Conservation (phyloP, 345 rosid species). For the Hypericum perforatum region DNA sequence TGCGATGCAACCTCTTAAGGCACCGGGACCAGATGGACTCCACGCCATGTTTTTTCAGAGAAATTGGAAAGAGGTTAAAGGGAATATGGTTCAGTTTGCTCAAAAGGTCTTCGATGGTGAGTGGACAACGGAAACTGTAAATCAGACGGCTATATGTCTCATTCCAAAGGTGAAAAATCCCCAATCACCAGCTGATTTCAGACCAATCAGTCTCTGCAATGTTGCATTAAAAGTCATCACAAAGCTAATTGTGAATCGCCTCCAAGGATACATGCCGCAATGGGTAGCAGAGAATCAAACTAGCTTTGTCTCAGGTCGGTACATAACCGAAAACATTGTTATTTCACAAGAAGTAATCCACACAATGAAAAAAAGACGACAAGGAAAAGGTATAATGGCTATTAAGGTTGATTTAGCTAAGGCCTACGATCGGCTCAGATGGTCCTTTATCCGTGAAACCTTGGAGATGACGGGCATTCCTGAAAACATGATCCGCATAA, state of each 20-base stretch:
- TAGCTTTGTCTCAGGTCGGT: neutral
- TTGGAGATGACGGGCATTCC: neutral
- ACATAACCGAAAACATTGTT: neutral
- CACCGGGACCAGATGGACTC: neutral
- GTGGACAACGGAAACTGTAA: neutral
- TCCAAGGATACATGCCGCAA: neutral
- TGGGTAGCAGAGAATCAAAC: too few species aligned
- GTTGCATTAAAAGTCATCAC: neutral
- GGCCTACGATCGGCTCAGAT: neutral
- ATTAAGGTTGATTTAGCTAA: too few species aligned
- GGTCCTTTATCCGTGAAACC: neutral
- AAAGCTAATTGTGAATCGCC: neutral
- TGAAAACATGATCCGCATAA: neutral
- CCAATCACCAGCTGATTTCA: neutral
- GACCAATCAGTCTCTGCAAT: neutral
- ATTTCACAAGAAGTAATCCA: neutral
- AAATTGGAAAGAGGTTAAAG: neutral
- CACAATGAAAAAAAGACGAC: neutral
- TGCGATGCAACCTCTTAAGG: neutral
- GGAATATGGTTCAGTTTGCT: neutral
- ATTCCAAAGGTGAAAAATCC: neutral
- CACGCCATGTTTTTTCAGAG: neutral
- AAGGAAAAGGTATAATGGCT: too few species aligned
- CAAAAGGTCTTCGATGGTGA: neutral
- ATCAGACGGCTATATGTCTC: neutral